Percentiles rank a stretch among this genome's conserved stretches.
Evolutionary conservation across 225 moss, liverwort and hornwort species (phyloP).

Genomic region (Straminergon stramineum): DNA sequence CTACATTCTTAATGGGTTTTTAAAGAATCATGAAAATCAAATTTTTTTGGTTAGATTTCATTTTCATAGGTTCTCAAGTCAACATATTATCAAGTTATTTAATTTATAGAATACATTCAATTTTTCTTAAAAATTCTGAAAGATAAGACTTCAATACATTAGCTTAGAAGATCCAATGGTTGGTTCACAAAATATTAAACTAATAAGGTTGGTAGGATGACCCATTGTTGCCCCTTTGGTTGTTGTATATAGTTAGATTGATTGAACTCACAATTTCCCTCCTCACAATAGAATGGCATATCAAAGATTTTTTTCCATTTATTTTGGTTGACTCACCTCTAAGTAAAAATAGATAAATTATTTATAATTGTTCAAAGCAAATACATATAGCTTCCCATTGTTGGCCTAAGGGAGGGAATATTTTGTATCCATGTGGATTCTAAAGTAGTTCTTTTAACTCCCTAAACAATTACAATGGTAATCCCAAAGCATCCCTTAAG

Average conservation of each 20-base stretch:
- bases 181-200: not conserved
- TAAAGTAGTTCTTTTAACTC: not conserved
- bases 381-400: too few relatives aligned
- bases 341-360: not conserved
- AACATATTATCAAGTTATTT: not conserved
- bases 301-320: not conserved
- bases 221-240: not conserved
- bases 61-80: not conserved
- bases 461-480: not conserved
- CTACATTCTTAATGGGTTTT: not conserved
- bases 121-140: not conserved
- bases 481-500: accelerated
- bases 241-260: not conserved
- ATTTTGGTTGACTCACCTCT: not conserved
- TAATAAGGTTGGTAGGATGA: not conserved
- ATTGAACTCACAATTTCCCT: too few relatives aligned
- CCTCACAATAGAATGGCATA: accelerated
- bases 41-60: not conserved
- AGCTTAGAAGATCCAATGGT: not conserved
- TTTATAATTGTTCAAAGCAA: not conserved
- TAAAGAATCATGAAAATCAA: not conserved
- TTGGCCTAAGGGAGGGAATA: not conserved
- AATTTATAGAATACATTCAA: not conserved
- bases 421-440: too few relatives aligned
- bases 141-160: not conserved